Evolutionary conservation across 148 eudicot species (phyloP), one percentile per base, ranked within the genome.

Genomic region (Rhododendron griersonianum): DNA sequence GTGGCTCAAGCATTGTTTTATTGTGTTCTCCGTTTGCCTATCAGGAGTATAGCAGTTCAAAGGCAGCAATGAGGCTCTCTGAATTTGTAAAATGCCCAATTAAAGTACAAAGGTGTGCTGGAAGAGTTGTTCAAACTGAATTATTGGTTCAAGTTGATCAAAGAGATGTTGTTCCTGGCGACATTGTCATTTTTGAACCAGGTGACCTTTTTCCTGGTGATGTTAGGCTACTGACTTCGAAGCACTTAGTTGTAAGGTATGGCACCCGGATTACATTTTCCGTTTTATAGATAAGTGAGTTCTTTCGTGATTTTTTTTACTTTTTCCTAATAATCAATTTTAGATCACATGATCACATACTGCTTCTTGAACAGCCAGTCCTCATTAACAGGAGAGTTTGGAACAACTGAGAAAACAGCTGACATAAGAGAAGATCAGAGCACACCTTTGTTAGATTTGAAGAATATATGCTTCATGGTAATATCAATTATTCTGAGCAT

Each of bases 141-240:
- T 87, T 91, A 23, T 53, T 87, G 67, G 90, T 89, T 33, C 93
- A 89, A 71, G 91, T 91, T 84, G 93, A 91, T 84, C 91, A 91
- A 84, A 90, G 84, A 85, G 90, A 91, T 87, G 82, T 90, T 78
- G 93, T 90, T 53, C 87, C 91, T 30, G 93, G 93, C 10, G 93
- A 91, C 65, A 91, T 91, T 86, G 86, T 90, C 59, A 74, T 86
- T 87, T 90, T 91, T 80, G 90, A 87, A 85, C 89, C 90, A n/a
- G 93, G 93, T 2, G 93, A 91, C 81, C 90, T 91, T 84, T 91
- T 91, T 84, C 93, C 93, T 13, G 93, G 93, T 78, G 93, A 91
- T 69, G 88, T 90, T 73, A 88, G 93, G 83, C 88, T 91, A 73
- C 78, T 91, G 83, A 88, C 91, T 84, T 91, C 93, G 44, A 90